A percentile compares a stretch with the other conserved stretches of the same genome.
phyloP scores from a whole-genome alignment of 305 asterid genomes.

The Fraxinus nigra region DNA sequence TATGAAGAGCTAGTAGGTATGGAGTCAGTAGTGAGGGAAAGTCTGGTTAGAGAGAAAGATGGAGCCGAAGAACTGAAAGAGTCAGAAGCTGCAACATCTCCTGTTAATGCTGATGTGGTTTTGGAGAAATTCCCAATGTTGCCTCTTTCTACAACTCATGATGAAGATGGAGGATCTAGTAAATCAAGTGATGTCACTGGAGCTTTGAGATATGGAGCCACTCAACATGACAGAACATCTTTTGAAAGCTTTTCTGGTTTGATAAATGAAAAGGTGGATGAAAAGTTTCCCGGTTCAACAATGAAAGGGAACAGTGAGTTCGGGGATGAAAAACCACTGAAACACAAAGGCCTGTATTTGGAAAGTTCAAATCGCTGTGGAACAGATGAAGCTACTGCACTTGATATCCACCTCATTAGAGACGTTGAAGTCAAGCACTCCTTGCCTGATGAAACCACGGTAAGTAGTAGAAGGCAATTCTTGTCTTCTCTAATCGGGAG shows the following conservation, averaged over 20 bases:
- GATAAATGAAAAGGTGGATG: constrained; percentile 20
- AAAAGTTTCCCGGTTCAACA: constrained; percentile 23
- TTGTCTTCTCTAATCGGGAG: background rate
- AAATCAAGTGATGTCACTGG: constrained; percentile 25
- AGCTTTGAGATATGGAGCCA: constrained; percentile 26
- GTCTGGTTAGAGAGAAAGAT: constrained; percentile 23
- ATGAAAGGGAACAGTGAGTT: constrained; percentile 18
- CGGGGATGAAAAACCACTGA: constrained; percentile 24
- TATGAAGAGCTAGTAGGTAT: constrained; percentile 20
- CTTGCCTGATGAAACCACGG: constrained; percentile 32
- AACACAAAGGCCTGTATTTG: constrained; percentile 24
- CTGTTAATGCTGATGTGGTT: constrained; percentile 33
- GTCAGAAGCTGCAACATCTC: constrained; percentile 28
- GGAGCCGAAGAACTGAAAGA: constrained; percentile 34
- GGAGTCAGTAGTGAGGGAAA: constrained; percentile 28
- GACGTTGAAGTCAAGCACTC: constrained; percentile 33
- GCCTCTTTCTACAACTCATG: constrained; percentile 42
- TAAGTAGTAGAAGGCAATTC: constrained; percentile 14
- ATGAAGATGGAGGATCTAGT: constrained; percentile 36
- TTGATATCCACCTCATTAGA: constrained; percentile 13
- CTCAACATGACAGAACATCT: constrained; percentile 24
- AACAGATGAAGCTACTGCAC: background rate
- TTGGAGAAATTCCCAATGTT: constrained; percentile 78
- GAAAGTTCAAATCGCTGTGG: constrained; percentile 25
- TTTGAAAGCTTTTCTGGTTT: constrained; percentile 20